Evolutionary conservation across 345 rosid species (phyloP), one percentile per base, ranked within the genome.

Genomic region (Hypericum androsaemum): DNA sequence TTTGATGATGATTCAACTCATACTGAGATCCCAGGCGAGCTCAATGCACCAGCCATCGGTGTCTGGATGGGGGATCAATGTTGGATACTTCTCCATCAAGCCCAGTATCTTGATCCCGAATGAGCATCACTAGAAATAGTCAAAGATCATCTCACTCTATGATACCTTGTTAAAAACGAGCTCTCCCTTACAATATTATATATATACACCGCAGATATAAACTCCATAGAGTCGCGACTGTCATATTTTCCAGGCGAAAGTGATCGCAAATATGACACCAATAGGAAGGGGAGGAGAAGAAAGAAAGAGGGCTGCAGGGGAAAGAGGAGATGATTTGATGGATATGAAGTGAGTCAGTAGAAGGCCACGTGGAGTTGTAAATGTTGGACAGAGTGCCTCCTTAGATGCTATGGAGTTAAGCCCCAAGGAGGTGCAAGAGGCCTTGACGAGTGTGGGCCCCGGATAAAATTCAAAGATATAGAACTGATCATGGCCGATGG

Each of bases 1-100:
- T 56, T 83, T 94, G 39, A 81, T 61, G 63, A 83, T 41, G 48
- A 89, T 71, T 95, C 97, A 89, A 63, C 83, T 89, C 62, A 89
- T 41, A 17, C 71, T 71, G 47, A 89, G 37, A 10, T 72, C 66
- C 6, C 63, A 61, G 1, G 60, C 76, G 7, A 86, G 67, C 39
- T 71, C 67, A 7, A 50, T 51, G 13, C 75, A 72, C 10, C 56
- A 62, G 47, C 71, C 80, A 9, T 71, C 83, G 0, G 62, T 59
- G 8, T 38, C 53, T 6, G 80, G 72, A 51, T 69, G 62, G 5
- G 58, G 59, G 6, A 81, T 70, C 45, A 54, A 64, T 12, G 88
- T 89, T 48, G 59, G 54, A 28, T 83, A 77, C 52, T 64, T 62
- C 47, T 86, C 89, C 69, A 81, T 81, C 2, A 71, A 65, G 48